Base-by-base conservation (phyloP, 768 basidiomycete species). In the Tylopilus sp. region DNA sequence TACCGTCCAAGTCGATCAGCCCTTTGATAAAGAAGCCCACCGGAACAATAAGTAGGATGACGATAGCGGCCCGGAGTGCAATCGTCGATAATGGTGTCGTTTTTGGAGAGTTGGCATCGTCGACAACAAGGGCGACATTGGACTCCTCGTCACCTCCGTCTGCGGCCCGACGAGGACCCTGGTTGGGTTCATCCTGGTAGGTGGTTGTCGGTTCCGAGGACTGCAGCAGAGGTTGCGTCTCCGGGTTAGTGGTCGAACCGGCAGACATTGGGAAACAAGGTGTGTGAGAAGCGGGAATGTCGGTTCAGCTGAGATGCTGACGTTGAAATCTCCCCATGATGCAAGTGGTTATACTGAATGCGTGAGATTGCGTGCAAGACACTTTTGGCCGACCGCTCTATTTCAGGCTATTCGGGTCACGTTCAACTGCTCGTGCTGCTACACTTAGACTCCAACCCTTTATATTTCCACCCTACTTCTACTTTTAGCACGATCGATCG, bases 1-100 rank as follows among this genome's bases (percentile, higher is more conserved):
- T 76, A 63, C 89, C 83, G 21, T 77, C 85, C 8, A 82, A 73
- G 39, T 86, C 83, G 10, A 87, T 79, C 59, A 86, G 83, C 3
- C 80, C 84, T 57, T 88, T 86, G 63, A 90, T 74, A 47, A 89
- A 78, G 33, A 85, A 44, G 4, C 61, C 77, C 9, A 85, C 51
- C 3, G 72, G 59, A 23, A 78, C 60, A 0, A 72, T 60, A 11
- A 71, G 72, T 3, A 70, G 50, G 3, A 79, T 36, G 7, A 66
- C 55, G 25, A 79, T 55, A 4, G 72, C 46, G 26, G 66, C 55
- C 52, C 74, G 75, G 48, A 68, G 54, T 1, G 23, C 40, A 9
- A 66, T 47, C 26, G 18, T 58, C 21, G 41, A 46, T 55, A 49
- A 57, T 20, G 52, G 52, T 10, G 42, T 57, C 6, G 47, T 33